These are phyloP conservation scores for Perilla frutescens DNA, from an alignment of 257 asterid species.

Conservation along the genomic window DNA sequence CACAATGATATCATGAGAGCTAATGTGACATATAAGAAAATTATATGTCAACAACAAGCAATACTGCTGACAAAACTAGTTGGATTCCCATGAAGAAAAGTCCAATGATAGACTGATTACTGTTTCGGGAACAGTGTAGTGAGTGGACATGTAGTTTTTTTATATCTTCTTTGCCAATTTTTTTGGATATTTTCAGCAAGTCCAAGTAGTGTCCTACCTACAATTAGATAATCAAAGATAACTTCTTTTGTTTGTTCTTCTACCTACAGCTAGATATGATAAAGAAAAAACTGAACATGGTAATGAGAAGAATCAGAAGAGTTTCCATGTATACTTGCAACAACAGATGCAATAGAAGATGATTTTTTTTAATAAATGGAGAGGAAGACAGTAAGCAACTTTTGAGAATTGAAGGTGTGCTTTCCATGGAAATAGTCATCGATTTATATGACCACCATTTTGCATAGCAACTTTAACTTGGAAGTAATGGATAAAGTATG, in stretches of 20 bases:
- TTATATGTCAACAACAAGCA: constrained; percentile 12
- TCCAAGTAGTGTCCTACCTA: constrained; percentile 89
- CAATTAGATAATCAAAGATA: constrained; percentile 85
- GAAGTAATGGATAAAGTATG: neutral
- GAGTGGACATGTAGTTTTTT: constrained; percentile 70
- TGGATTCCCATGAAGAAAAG: neutral
- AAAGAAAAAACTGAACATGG: constrained; percentile 23
- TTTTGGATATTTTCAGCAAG: constrained; percentile 74
- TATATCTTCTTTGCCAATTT: constrained; percentile 62
- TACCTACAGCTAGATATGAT: constrained; percentile 50
- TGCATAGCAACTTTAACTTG: neutral
- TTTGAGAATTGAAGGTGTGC: neutral
- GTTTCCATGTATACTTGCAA: neutral
- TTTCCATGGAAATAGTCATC: neutral
- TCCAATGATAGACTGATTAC: constrained; percentile 42
- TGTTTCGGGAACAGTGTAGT: constrained; percentile 80
- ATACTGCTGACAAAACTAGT: constrained; percentile 22
- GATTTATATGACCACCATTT: neutral
- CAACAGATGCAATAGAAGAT: constrained; percentile 18
- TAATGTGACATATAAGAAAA: constrained; percentile 12
- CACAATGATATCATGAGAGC: constrained; percentile 13
- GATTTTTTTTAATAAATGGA: neutral
- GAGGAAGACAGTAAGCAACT: neutral
- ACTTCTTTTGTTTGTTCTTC: constrained; percentile 90
- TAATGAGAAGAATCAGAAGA: neutral